These are phyloP conservation scores for Cenococcum geophilum DNA, from an alignment of 495 filamentous ascomycete genomes.

Conservation along the genomic window DNA sequence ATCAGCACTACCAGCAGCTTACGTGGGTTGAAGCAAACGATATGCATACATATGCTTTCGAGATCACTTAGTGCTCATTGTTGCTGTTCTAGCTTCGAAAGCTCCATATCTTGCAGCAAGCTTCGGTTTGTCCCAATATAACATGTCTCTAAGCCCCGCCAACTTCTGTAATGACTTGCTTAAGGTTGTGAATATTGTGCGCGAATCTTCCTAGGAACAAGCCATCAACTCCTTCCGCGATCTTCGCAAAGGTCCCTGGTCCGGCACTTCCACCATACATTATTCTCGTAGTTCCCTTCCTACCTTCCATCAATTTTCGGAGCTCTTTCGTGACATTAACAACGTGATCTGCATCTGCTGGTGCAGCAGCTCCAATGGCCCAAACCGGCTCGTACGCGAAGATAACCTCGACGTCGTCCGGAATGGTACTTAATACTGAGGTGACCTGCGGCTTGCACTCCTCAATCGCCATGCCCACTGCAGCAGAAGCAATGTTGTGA, in stretches of 20 bases:
- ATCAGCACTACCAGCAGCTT: too few relatives aligned
- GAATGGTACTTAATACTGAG: slow-evolving; percentile 54
- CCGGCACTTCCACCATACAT: slow-evolving; percentile 78
- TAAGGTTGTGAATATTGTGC: slow-evolving; percentile 63
- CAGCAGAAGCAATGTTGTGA: slow-evolving; percentile 46
- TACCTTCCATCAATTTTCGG: slow-evolving; percentile 38
- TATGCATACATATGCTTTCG: too few relatives aligned
- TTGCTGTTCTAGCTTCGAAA: too few relatives aligned
- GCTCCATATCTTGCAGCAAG: too few relatives aligned
- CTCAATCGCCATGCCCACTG: slow-evolving; percentile 53
- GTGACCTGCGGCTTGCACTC: slow-evolving; percentile 62
- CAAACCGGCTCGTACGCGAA: slow-evolving; percentile 87
- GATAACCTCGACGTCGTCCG: slow-evolving; percentile 58
- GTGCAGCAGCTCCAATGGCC: slow-evolving; percentile 69
- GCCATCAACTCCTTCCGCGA: slow-evolving; percentile 68
- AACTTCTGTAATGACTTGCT: slow-evolving; percentile 63
- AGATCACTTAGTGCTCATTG: too few relatives aligned
- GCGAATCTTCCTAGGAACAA: slow-evolving; percentile 78
- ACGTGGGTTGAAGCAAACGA: too few relatives aligned
- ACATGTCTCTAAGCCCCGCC: slow-evolving; percentile 16
- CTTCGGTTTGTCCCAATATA: too few relatives aligned
- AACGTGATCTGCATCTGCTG: slow-evolving; percentile 69
- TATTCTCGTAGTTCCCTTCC: slow-evolving; percentile 53
- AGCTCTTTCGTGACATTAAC: slow-evolving; percentile 59
- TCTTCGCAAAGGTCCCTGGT: slow-evolving; percentile 60